phyloP scores from a whole-genome alignment of 352 stramenopile genomes.

The Globisporangium radiosum region DNA sequence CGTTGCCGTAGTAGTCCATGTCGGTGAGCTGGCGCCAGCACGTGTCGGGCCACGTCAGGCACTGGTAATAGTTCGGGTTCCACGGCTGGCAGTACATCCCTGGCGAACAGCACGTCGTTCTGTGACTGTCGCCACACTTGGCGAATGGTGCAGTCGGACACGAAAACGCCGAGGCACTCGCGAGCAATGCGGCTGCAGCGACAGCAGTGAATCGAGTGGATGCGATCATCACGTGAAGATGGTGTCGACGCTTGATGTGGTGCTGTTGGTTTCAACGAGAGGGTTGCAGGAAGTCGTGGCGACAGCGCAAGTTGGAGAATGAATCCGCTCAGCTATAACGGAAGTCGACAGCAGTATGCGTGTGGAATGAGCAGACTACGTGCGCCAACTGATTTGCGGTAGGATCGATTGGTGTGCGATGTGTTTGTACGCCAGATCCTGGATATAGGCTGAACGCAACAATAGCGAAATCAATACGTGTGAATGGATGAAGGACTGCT shows the following conservation, averaged over 20 bases:
- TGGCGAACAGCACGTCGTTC: neutral
- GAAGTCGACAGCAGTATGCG: neutral
- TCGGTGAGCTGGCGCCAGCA: slow-evolving; percentile 3
- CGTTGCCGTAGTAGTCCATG: slow-evolving; percentile 6
- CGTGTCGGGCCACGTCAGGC: slow-evolving; percentile 2
- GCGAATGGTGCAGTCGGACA: neutral
- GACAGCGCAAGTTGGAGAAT: neutral
- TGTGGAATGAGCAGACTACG: no score
- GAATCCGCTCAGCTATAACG: neutral
- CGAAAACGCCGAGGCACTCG: neutral
- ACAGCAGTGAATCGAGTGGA: neutral
- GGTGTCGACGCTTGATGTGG: neutral
- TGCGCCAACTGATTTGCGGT: no score
- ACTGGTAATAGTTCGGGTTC: slow-evolving; percentile 34
- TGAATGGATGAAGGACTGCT: no score
- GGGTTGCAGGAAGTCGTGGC: neutral
- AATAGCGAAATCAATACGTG: no score
- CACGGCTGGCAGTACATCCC: slow-evolving; percentile 39
- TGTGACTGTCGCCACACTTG: neutral
- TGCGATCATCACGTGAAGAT: neutral
- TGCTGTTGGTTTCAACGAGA: neutral
- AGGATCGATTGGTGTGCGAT: no score
- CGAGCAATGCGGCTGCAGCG: neutral
- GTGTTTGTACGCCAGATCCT: no score
- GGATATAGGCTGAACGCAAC: no score